Percentiles rank a stretch among this genome's conserved stretches.
Conservation (phyloP, 805 yeast genomes). For the Yarrowia sp. region DNA sequence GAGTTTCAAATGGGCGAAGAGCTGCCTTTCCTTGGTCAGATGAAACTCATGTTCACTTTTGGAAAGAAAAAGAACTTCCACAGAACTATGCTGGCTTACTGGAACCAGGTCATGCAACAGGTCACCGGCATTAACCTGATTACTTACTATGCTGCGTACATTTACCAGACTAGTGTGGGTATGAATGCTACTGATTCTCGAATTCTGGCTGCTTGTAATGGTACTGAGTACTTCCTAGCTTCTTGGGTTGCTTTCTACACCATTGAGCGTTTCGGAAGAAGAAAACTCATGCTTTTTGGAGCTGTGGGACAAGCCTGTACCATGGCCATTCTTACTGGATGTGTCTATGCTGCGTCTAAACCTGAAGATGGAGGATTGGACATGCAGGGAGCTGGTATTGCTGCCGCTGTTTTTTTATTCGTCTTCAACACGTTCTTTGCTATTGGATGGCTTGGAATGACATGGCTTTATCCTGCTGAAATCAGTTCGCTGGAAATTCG, state of each 20-base stretch:
- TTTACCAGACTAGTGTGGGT: constrained; percentile 66
- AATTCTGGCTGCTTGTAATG: constrained; percentile 35
- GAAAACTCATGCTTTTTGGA: constrained; percentile 65
- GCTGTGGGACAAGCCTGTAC: constrained; percentile 58
- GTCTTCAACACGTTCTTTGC: constrained; percentile 21
- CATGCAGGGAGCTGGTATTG: constrained; percentile 1
- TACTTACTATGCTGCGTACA: constrained; percentile 83
- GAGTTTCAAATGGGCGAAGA: constrained; percentile 2
- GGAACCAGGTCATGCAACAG: constrained; percentile 62
- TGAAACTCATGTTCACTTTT: constrained; percentile 11
- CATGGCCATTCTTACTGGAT: constrained; percentile 32
- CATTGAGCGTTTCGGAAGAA: constrained; percentile 56
- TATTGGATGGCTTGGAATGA: constrained; percentile 17
- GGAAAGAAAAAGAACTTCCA: constrained; percentile 25
- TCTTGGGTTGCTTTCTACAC: constrained; percentile 50
- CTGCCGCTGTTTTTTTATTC: constrained; percentile 7
- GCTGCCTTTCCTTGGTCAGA: neutral
- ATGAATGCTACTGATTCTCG: constrained; percentile 32
- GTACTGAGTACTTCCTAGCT: constrained; percentile 58
- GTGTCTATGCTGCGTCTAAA: neutral
- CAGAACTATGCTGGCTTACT: constrained; percentile 41
- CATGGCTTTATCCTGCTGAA: constrained; percentile 20
- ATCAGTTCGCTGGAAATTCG: constrained; percentile 6
- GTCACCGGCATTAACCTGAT: constrained; percentile 87
- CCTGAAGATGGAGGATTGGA: constrained; percentile 16